phyloP scores from a whole-genome alignment of 495 filamentous ascomycete genomes.

The Hypoxylon cercidicola region DNA sequence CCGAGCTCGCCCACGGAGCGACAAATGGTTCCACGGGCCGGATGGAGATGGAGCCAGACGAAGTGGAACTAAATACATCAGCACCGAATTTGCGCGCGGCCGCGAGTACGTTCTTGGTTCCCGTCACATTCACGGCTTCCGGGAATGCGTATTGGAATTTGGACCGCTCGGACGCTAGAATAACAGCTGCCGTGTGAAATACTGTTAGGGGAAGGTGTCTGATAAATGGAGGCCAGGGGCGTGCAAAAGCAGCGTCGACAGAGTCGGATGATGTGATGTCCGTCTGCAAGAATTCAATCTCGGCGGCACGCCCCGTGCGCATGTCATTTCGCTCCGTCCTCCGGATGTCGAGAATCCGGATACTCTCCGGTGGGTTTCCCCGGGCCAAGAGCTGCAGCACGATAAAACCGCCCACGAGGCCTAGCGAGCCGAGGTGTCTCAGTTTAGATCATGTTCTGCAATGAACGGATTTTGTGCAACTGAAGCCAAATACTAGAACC shows the following conservation, averaged over 20 bases:
- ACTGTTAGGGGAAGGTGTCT: slow-evolving; percentile 53
- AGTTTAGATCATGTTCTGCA: slow-evolving; percentile 20
- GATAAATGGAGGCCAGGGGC: slow-evolving; percentile 48
- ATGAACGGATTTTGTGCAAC: too few species aligned
- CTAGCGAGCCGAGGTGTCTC: too few species aligned
- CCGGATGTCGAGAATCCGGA: slow-evolving; percentile 57
- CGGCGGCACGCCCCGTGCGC: slow-evolving; percentile 38
- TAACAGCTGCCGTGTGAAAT: slow-evolving; percentile 58
- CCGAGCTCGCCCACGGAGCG: slow-evolving; percentile 57
- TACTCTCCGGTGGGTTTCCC: slow-evolving; percentile 50
- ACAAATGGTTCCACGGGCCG: slow-evolving; percentile 60
- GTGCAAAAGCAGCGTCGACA: slow-evolving; percentile 49
- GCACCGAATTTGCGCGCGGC: slow-evolving; percentile 60
- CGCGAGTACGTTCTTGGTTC: slow-evolving; percentile 67
- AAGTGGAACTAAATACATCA: slow-evolving; percentile 68
- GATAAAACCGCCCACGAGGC: slow-evolving; percentile 57
- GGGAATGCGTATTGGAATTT: slow-evolving; percentile 49
- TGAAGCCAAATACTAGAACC: too few species aligned
- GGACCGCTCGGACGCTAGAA: slow-evolving; percentile 56
- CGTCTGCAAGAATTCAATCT: slow-evolving; percentile 52
- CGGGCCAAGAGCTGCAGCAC: slow-evolving; percentile 57
- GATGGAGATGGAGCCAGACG: slow-evolving; percentile 64
- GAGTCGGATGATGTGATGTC: slow-evolving; percentile 54
- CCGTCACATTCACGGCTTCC: slow-evolving; percentile 65
- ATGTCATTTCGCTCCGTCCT: slow-evolving; percentile 51